A percentile compares a stretch with the other conserved stretches of the same genome.
Conservation (phyloP, 768 basidiomycete species). For the Dacryopinax spathularia region DNA sequence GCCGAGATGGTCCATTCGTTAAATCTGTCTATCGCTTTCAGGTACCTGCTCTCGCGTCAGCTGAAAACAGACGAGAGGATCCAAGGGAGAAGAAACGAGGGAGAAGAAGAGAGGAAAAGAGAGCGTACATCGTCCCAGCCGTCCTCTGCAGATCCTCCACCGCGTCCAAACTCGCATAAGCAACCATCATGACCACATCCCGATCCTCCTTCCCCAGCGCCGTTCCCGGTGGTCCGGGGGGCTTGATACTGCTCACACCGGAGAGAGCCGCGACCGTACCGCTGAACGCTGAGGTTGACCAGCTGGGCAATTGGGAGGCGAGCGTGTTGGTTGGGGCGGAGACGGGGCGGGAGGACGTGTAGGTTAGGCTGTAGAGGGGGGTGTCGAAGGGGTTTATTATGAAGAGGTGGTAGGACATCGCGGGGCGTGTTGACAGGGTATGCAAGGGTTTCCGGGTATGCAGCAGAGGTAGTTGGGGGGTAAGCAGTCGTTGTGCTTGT, state of each 20-base stretch:
- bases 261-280: slow-evolving; percentile 78
- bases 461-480: not conserved
- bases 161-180: slow-evolving; percentile 87
- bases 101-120: not conserved
- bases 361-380: slow-evolving; percentile 69
- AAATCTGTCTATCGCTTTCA: slow-evolving; percentile 90
- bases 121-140: slow-evolving; percentile 62
- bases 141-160: slow-evolving; percentile 85
- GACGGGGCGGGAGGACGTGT: slow-evolving; percentile 63
- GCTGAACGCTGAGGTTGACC: slow-evolving; percentile 85
- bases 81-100: not conserved
- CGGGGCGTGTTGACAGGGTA: not conserved
- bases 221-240: slow-evolving; percentile 41
- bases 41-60: slow-evolving; percentile 48
- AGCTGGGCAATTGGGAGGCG: slow-evolving; percentile 70
- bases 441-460: too few species aligned
- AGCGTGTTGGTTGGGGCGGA: slow-evolving; percentile 48
- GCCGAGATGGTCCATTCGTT: slow-evolving; percentile 98
- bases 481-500: too few species aligned
- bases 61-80: not conserved
- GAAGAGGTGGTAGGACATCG: slow-evolving; percentile 80
- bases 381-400: slow-evolving; percentile 75
- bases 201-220: slow-evolving; percentile 66
- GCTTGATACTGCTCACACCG: slow-evolving; percentile 59
- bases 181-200: slow-evolving; percentile 98